These are phyloP conservation scores for Crotalaria pallida DNA, from an alignment of 306 rosid species.

Conservation along the genomic window DNA sequence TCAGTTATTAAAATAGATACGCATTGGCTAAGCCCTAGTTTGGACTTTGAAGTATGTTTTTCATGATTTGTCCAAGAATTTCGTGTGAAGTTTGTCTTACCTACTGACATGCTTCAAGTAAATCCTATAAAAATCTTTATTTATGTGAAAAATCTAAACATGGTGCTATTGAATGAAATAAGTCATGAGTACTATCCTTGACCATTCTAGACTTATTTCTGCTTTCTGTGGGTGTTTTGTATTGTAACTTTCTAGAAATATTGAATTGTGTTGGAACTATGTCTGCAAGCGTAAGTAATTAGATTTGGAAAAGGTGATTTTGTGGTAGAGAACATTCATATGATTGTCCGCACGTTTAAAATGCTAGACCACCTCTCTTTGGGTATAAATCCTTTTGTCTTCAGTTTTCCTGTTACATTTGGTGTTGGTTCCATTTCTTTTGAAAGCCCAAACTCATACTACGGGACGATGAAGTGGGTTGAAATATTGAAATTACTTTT, in stretches of 20 bases:
- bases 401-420: background rate
- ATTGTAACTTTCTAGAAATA: background rate
- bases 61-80: constrained; percentile 8
- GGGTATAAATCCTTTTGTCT: background rate
- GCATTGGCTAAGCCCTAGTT: background rate
- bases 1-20: background rate
- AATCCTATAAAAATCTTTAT: background rate
- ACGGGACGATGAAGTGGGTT: background rate
- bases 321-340: background rate
- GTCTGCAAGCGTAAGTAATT: background rate
- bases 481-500: background rate
- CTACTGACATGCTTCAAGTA: background rate
- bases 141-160: background rate
- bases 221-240: background rate
- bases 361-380: background rate
- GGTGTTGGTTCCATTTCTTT: background rate
- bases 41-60: background rate
- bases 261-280: background rate
- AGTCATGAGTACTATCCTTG: background rate
- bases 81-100: background rate
- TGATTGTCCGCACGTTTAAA: background rate
- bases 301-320: constrained; percentile 5
- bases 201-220: background rate
- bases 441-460: no score
- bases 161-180: background rate